Base-by-base conservation (phyloP, 768 basidiomycete species). In the Rhizopogon salebrosus region DNA sequence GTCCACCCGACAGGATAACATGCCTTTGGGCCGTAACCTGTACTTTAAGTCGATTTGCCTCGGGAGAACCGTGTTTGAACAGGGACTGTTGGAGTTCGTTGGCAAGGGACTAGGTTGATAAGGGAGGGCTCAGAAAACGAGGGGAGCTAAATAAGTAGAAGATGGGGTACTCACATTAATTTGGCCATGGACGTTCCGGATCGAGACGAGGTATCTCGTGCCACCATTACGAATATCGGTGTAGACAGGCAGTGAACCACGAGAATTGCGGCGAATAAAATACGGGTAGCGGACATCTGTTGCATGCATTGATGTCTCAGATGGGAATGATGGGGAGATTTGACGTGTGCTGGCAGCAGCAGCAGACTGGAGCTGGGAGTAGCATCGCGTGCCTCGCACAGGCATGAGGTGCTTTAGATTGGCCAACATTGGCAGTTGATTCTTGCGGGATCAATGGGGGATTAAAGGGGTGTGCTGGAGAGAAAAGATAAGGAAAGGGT, bases 241-340 rank as follows among this genome's bases (percentile, higher is more conserved):
- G 66, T 89, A 89, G 23, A 92, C 85, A 40, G 89, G 88, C 27
- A 91, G 75, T 43, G 79, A 78, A 29, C 86, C 85, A 46, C 75
- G 75, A 42, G 78, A 66, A 66, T 87, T 90, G 55, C 89, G 80
- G 20, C 80, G 77, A 41, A 92, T 74, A 55, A 77, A 79, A 69
- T 89, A 92, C 52, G 60, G 54, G 43, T 52, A 42, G 7, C 41
- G 54, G 23, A 46, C 27, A 35, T 29, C 18, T 51, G 10, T 22
- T n/a, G 39, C 29, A 18, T 43, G 23, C 31, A 11, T 34, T 34
- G 31, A 34, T 34, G 31, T 34, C 11, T 13, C 11, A 13, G 31
- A 34, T 10, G 16, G 10, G 13, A 20, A 20, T 20, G 48, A 24
- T 41, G 40, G 40, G n/a, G 10, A 8, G 48, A 27, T 27, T 13